Conservation (phyloP, 257 asterid species). For the Petrea volubilis region DNA sequence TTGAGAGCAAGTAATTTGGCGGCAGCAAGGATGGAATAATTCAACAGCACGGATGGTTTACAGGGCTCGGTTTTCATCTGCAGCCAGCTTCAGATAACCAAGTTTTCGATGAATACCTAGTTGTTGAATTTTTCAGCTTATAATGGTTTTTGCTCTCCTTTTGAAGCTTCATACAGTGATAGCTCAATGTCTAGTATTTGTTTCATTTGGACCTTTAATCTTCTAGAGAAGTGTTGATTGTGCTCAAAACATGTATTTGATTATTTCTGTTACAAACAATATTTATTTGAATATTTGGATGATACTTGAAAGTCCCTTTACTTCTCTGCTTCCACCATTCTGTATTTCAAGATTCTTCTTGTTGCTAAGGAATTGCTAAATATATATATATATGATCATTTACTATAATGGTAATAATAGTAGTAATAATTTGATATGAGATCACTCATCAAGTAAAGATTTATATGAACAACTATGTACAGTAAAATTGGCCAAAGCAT, state of each 20-base stretch:
- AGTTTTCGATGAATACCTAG: not conserved
- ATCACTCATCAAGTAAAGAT: too few species aligned
- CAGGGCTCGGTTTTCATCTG: slow-evolving; percentile 2
- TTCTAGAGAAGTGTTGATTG: not conserved
- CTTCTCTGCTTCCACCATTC: too few species aligned
- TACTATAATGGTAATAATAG: too few species aligned
- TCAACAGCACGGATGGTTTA: slow-evolving; percentile 5
- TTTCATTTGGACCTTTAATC: too few species aligned
- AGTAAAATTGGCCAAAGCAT: too few species aligned
- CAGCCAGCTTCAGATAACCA: not conserved
- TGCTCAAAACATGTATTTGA: not conserved
- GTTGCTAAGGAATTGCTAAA: too few species aligned
- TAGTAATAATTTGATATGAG: too few species aligned
- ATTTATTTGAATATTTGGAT: too few species aligned
- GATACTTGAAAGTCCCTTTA: too few species aligned
- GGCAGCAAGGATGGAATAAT: slow-evolving; percentile 19
- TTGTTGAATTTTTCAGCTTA: not conserved
- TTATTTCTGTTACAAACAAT: not conserved
- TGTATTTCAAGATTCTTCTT: too few species aligned
- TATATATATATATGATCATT: too few species aligned
- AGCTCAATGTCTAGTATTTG: not conserved
- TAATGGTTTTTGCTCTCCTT: slow-evolving; percentile 12
- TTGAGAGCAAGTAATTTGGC: slow-evolving; percentile 40
- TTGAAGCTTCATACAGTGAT: not conserved
- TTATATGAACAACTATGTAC: too few species aligned